phyloP scores from a whole-genome alignment of 148 eudicot species.

The Chenopodium suecicum region DNA sequence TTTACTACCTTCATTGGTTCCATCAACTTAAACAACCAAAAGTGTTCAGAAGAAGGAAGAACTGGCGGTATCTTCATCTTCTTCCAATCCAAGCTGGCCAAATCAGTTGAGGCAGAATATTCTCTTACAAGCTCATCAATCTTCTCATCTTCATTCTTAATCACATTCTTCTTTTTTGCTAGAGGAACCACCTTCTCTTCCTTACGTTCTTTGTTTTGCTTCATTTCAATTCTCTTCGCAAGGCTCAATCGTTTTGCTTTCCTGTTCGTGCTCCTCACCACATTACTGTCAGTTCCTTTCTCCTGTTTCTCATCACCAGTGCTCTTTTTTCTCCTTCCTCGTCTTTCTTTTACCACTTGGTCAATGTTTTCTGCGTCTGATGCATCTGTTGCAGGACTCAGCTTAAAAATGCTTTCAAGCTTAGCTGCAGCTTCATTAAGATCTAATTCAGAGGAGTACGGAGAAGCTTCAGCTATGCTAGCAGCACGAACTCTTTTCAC shows the following conservation, averaged over 20 bases:
- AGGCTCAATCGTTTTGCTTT: slow-evolving; percentile 62
- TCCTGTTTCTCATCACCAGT: slow-evolving; percentile 39
- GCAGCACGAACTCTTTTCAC: slow-evolving; percentile 47
- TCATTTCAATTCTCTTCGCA: slow-evolving; percentile 69
- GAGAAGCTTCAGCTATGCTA: slow-evolving; percentile 42
- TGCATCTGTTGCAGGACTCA: slow-evolving; percentile 45
- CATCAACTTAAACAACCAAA: slow-evolving; percentile 82
- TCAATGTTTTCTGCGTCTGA: slow-evolving; percentile 36
- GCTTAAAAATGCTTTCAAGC: slow-evolving; percentile 73
- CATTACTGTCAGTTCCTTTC: slow-evolving; percentile 21
- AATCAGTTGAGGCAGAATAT: slow-evolving; percentile 67
- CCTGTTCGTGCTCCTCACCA: slow-evolving; percentile 56
- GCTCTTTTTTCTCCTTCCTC: slow-evolving; percentile 38
- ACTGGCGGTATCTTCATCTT: slow-evolving; percentile 94
- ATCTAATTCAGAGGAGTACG: slow-evolving; percentile 58
- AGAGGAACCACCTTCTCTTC: slow-evolving; percentile 40
- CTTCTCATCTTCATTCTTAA: slow-evolving; percentile 48
- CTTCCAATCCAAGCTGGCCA: slow-evolving; percentile 89
- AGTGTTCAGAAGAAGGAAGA: slow-evolving; percentile 85
- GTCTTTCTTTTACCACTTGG: slow-evolving; percentile 33
- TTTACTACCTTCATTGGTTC: slow-evolving; percentile 92
- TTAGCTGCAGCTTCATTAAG: slow-evolving; percentile 85
- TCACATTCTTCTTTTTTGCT: slow-evolving; percentile 30
- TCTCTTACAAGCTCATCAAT: slow-evolving; percentile 68
- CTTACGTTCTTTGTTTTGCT: slow-evolving; percentile 48